Conservation (phyloP, 108 stramenopile species). For the Stephanodiscus triporus region DNA sequence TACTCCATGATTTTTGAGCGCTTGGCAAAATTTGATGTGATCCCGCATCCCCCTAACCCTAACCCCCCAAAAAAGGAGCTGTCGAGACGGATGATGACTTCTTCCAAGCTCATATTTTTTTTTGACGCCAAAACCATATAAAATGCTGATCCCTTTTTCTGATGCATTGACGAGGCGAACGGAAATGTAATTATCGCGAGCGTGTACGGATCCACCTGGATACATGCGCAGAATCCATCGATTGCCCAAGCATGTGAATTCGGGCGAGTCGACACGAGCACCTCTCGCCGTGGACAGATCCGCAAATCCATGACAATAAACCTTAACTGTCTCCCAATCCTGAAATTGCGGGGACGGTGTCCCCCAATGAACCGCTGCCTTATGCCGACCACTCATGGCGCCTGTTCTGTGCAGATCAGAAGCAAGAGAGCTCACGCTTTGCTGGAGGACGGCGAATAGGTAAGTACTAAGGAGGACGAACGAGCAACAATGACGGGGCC, state of each 20-base stretch:
- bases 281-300: not conserved
- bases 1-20: not conserved
- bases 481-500: too few relatives aligned
- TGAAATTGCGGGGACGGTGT: not conserved
- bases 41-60: not conserved
- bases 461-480: too few relatives aligned
- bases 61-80: not conserved
- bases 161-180: not conserved
- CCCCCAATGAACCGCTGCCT: not conserved
- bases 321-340: not conserved
- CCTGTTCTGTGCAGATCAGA: too few relatives aligned
- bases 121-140: too few relatives aligned
- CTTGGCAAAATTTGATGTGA: not conserved
- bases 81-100: not conserved
- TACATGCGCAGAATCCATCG: not conserved
- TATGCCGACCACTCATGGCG: not conserved
- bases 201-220: not conserved
- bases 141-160: not conserved
- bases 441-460: too few relatives aligned
- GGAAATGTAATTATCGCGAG: not conserved
- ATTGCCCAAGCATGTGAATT: not conserved
- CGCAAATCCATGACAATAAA: not conserved
- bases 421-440: too few relatives aligned
- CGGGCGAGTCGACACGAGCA: not conserved
- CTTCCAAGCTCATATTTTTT: not conserved